Evolutionary conservation across 345 rosid genomes (phyloP).

Genomic region (Eucalyptus globulus): DNA sequence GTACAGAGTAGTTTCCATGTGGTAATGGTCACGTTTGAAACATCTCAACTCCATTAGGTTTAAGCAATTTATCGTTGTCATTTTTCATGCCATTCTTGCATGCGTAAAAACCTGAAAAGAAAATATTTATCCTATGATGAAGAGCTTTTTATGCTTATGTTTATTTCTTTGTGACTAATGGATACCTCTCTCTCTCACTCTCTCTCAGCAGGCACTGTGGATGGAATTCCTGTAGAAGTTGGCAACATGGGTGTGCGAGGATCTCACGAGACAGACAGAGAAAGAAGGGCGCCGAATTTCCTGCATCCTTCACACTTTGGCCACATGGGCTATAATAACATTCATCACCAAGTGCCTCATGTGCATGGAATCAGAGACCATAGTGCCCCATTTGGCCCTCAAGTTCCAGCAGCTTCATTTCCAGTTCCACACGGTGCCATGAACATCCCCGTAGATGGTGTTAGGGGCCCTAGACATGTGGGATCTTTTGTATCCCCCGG

Average conservation of each 20-base stretch:
- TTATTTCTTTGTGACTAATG: background rate
- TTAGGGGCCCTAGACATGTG: conserved; percentile 31
- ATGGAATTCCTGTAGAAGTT: conserved; percentile 30
- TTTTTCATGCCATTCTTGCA: background rate
- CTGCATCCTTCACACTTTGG: conserved; percentile 23
- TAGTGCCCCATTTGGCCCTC: conserved; percentile 32
- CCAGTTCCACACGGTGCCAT: conserved; percentile 17
- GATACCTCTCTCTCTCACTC: background rate
- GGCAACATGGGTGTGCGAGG: conserved; percentile 24
- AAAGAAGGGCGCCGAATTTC: conserved; percentile 29
- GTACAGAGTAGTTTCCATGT: background rate
- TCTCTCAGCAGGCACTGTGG: conserved; percentile 16
- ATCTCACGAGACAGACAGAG: conserved; percentile 30
- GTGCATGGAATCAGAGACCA: conserved; percentile 55
- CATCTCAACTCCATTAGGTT: background rate
- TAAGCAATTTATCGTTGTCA: background rate
- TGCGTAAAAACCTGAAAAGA: background rate
- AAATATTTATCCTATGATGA: background rate
- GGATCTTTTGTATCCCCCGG: conserved; percentile 38
- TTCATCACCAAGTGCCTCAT: conserved; percentile 30
- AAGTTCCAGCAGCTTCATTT: conserved; percentile 28
- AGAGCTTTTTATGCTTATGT: background rate
- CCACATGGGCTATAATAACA: conserved; percentile 14
- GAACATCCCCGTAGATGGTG: conserved; percentile 34
- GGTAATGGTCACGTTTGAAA: background rate